Evolutionary conservation across 176 grass and related monocot genomes (phyloP).

Genomic region (Typha latifolia): DNA sequence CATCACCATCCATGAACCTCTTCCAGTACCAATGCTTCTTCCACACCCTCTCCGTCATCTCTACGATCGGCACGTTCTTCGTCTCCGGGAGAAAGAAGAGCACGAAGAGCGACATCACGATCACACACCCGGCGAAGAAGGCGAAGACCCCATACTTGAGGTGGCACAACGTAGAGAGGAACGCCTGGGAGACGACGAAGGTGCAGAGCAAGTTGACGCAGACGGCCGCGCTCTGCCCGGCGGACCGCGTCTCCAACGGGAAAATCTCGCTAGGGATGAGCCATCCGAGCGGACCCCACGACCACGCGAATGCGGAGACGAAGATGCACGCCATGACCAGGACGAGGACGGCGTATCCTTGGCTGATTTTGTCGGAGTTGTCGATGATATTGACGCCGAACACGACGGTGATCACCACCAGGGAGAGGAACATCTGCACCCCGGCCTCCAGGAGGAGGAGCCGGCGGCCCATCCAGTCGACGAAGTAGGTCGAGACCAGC

Average conservation of each 20-base stretch:
- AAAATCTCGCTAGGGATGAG: constrained; percentile 33
- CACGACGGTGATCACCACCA: constrained; percentile 1
- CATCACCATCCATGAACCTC: constrained; percentile 17
- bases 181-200: constrained; percentile 23
- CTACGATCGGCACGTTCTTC: constrained; percentile 31
- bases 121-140: constrained; percentile 25
- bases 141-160: constrained; percentile 18
- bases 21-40: constrained; percentile 33
- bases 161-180: constrained; percentile 14
- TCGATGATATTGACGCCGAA: no score
- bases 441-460: background rate
- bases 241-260: constrained; percentile 30
- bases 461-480: constrained; percentile 30
- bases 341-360: constrained; percentile 8
- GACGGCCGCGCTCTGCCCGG: constrained; percentile 15
- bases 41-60: constrained; percentile 29
- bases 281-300: constrained; percentile 35
- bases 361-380: no score
- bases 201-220: constrained; percentile 21
- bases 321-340: constrained; percentile 18
- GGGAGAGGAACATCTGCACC: constrained; percentile 4
- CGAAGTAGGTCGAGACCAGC: constrained; percentile 8
- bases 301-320: constrained; percentile 25
- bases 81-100: constrained; percentile 25
- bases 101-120: constrained; percentile 23